phyloP scores from a whole-genome alignment of 495 filamentous ascomycete genomes.

The Penicillium canescens region DNA sequence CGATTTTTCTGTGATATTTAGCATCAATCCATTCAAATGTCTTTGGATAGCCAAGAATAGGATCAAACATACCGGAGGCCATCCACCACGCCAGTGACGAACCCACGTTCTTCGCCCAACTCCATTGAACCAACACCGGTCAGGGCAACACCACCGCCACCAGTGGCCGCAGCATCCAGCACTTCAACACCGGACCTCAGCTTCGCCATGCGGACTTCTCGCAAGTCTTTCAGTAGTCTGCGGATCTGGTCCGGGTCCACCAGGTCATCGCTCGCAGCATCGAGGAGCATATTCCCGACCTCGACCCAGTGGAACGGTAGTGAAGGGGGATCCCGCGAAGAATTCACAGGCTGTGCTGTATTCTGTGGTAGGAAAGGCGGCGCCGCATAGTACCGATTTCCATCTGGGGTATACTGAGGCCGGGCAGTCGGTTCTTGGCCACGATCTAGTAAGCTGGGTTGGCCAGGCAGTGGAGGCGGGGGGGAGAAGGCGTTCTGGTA shows the following conservation, averaged over 20 bases:
- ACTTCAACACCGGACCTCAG: slow-evolving; percentile 71
- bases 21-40: neutral
- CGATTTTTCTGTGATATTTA: slow-evolving; percentile 38
- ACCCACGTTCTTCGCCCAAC: slow-evolving; percentile 80
- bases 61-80: slow-evolving; percentile 60
- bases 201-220: slow-evolving; percentile 89
- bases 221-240: slow-evolving; percentile 73
- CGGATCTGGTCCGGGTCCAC: slow-evolving; percentile 72
- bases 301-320: slow-evolving; percentile 96
- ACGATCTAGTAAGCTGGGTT: slow-evolving; percentile 33
- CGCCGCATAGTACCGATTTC: slow-evolving; percentile 39
- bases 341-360: slow-evolving; percentile 28
- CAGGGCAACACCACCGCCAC: slow-evolving; percentile 70
- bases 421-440: slow-evolving; percentile 27
- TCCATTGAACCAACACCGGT: slow-evolving; percentile 91
- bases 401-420: slow-evolving; percentile 43
- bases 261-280: slow-evolving; percentile 83
- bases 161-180: slow-evolving; percentile 60
- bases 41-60: neutral
- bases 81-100: slow-evolving; percentile 84
- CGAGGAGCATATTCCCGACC: slow-evolving; percentile 79
- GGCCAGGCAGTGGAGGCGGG: slow-evolving; percentile 62
- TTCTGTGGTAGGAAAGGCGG: slow-evolving; percentile 48
- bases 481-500: slow-evolving; percentile 69
- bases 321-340: slow-evolving; percentile 44